Conservation (phyloP, 2,329 filamentous ascomycete species). For the Penicillium sp. region DNA sequence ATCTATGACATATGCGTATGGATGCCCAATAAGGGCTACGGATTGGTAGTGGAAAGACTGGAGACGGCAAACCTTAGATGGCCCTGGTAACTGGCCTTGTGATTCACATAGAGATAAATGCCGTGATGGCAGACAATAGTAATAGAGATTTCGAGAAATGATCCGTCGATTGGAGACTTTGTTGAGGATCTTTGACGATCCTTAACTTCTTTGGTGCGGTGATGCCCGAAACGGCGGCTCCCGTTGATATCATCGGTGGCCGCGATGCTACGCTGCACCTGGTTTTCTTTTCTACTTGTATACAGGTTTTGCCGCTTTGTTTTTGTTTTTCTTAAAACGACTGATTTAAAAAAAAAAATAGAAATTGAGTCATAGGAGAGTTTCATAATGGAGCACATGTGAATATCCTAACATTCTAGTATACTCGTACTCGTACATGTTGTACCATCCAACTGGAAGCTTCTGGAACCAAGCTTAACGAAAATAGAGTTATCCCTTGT, state of each 20-base stretch:
- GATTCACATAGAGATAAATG: not conserved
- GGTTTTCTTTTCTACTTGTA: not conserved
- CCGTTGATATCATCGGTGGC: constrained; percentile 10
- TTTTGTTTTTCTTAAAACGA: no score
- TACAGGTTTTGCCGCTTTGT: not conserved
- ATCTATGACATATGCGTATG: constrained; percentile 8
- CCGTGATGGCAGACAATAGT: not conserved
- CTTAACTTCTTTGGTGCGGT: constrained; percentile 2
- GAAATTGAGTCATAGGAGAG: no score
- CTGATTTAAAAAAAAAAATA: no score
- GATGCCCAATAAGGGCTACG: not conserved
- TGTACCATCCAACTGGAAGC: no score
- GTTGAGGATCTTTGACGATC: constrained; percentile 12
- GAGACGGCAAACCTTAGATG: not conserved
- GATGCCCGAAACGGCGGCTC: not conserved
- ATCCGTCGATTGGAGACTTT: not conserved
- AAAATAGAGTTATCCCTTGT: not conserved
- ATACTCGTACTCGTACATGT: no score
- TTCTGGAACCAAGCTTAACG: not conserved
- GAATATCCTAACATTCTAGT: not conserved
- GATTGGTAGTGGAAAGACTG: not conserved
- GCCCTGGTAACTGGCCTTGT: not conserved
- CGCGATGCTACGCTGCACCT: not conserved
- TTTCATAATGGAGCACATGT: not conserved
- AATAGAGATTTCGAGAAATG: not conserved